Base-by-base conservation (phyloP, 345 rosid genomes). In the Rhodamnia rubescens region DNA sequence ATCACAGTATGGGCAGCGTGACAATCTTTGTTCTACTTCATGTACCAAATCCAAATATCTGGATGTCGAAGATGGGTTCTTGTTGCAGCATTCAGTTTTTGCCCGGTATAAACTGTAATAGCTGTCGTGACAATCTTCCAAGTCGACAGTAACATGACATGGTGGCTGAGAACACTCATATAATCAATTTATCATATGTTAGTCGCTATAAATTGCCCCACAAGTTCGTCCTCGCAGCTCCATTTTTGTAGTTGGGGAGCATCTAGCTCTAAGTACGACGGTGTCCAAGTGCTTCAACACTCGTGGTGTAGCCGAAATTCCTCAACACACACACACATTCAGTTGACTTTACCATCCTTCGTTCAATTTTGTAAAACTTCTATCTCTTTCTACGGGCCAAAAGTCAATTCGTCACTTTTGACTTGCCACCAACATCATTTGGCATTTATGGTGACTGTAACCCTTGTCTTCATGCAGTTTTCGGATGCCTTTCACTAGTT, bases 61-160 rank as follows among this genome's bases (percentile, higher is more conserved):
- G n/a, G n/a, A n/a, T n/a, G n/a, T n/a, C n/a, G n/a, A 61, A 27
- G 74, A 29, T 16, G 74, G 42, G 7, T 11, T 29, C 1, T 29
- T 2, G 42, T 61, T 29, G 42, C 74, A 3, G 15, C 21, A 29
- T 61, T 29, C 8, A 11, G 42, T 61, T 61, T 61, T 61, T 29
- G 15, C 74, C 21, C 1, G 6, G 40, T 7, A 27, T 27, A 15
- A 14, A 61, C 3, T 16, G 18, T 5, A 58, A n/a, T n/a, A 3
- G 11, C 32, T 0, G 4, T 59, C 0, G n/a, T n/a, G n/a, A n/a
- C n/a, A 16, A 16, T 2, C 3, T 15, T 5, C 1, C 1, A 0
- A 20, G 44, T 64, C 0, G 22, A 8, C 18, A 18, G 75, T 36
- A 21, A 69, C 2, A 13, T 36, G 22, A 18, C 47, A 18, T 36